Conservation (phyloP, 179 eudicot genomes). For the Actinidia polygama region DNA sequence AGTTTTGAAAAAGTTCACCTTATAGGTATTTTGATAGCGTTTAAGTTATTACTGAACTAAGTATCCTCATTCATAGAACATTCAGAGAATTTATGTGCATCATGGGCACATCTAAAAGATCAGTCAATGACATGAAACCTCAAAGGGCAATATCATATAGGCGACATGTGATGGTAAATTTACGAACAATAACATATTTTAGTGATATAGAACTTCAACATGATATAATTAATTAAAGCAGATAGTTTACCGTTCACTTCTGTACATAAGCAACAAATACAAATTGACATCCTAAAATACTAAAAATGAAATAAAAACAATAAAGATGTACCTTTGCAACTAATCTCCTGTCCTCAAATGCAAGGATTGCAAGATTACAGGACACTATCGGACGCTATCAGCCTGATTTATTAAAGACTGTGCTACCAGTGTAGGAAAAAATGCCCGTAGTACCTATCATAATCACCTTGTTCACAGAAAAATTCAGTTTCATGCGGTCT, state of each 20-base stretch:
- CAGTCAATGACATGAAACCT: not conserved
- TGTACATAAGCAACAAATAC: slow-evolving; percentile 4
- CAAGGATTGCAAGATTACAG: slow-evolving; percentile 61
- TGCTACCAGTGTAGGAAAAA: slow-evolving; percentile 76
- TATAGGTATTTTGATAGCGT: not conserved
- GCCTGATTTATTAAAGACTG: slow-evolving; percentile 62
- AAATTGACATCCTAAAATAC: slow-evolving; percentile 6
- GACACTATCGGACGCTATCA: slow-evolving; percentile 59
- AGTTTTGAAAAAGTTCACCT: not conserved
- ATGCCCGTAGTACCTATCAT: slow-evolving; percentile 72
- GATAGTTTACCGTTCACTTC: not conserved
- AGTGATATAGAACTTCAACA: not conserved
- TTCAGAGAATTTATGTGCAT: not conserved
- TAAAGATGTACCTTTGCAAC: slow-evolving; percentile 57
- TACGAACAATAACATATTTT: not conserved
- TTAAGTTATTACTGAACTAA: not conserved
- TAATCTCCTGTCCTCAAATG: slow-evolving; percentile 59
- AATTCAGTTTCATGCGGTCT: slow-evolving; percentile 66
- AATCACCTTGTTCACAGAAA: slow-evolving; percentile 73
- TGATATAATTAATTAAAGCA: not conserved
- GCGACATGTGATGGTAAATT: not conserved
- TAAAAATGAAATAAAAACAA: not conserved
- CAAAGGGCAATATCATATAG: not conserved
- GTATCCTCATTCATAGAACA: not conserved
- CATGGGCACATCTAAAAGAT: slow-evolving; percentile 4